Evolutionary conservation across 164 flowering plant genomes (phyloP), one percentile per base, ranked within the genome.

Genomic region (Stephania cephalantha): DNA sequence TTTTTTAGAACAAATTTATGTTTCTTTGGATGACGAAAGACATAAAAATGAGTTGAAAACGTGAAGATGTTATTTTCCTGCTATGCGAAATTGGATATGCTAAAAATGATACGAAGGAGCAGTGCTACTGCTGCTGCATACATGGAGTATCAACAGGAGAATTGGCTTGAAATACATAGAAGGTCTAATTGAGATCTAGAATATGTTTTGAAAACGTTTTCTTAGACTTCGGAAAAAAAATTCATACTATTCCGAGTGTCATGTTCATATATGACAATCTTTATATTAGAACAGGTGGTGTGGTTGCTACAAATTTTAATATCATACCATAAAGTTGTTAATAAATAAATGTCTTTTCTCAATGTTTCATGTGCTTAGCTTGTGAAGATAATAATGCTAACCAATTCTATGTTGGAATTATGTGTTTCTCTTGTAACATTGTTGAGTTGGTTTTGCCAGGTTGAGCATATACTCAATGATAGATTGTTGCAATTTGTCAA

Each of bases 401-500:
- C 55, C 55, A 70, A 15, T 44, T 42, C 9, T 70, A 64, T 9
- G 44, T 5, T 11, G 42, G 22, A 42, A 35, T 64, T 15, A 7
- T 46, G 5, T 4, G 15, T 22, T 15, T 35, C 9, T 30, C 20
- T 42, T 9, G 50, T 76, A 53, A 76, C 78, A 71, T 70, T 75
- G 73, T 70, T 12, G 2, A 50, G 18, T 76, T 83, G 78, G 46
- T 69, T 79, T 73, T 71, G 53, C 71, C 83, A 87, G 90, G 90
- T 86, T 74, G 88, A 87, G 68, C 86, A 85, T 79, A 75, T 82
- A 76, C 82, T 85, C 67, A 81, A 74, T 77, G 89, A 80, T 44
- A 81, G 78, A 74, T 70, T 86, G 77, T 71, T 79, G 67, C 85
- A 80, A 1, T 85, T 86, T 63, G 82, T 86, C 58, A 80, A 80